Percentiles rank a stretch among this genome's conserved stretches.
These are phyloP conservation scores for Aspergillus uvarum DNA, from an alignment of 2,329 filamentous ascomycete species.

Conservation along the genomic window DNA sequence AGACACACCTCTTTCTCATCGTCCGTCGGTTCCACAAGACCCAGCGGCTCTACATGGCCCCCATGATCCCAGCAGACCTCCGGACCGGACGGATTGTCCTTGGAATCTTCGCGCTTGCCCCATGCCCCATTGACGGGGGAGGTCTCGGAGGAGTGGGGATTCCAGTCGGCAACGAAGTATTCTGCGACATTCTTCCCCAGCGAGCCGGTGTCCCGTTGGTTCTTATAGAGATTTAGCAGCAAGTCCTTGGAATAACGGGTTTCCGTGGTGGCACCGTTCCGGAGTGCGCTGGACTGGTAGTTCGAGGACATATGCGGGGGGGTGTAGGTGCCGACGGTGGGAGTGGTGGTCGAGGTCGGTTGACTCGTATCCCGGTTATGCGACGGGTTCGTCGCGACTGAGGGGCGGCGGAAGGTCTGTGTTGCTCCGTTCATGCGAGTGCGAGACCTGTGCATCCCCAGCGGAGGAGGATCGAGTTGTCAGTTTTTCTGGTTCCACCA, in stretches of 20 bases:
- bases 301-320: conserved; percentile 60
- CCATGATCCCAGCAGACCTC: conserved; percentile 86
- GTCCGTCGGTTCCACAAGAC: conserved; percentile 68
- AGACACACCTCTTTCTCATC: conserved; percentile 62
- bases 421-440: conserved; percentile 63
- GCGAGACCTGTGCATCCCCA: conserved; percentile 52
- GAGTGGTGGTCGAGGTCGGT: conserved; percentile 40
- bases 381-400: conserved; percentile 57
- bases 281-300: conserved; percentile 44
- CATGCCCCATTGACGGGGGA: conserved; percentile 63
- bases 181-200: conserved; percentile 62
- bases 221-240: conserved; percentile 70
- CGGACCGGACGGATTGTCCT: conserved; percentile 74
- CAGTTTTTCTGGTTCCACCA: conserved; percentile 3
- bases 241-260: conserved; percentile 76
- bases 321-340: conserved; percentile 55
- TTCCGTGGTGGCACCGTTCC: conserved; percentile 57
- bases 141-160: conserved; percentile 63
- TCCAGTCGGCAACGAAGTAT: conserved; percentile 75
- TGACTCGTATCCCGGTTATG: conserved; percentile 45
- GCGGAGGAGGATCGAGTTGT: neutral
- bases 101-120: conserved; percentile 74
- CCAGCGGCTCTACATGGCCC: conserved; percentile 69
- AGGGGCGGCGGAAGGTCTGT: conserved; percentile 66
- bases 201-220: conserved; percentile 54